phyloP scores from a whole-genome alignment of 306 rosid genomes.

The Boehmeria nivea region DNA sequence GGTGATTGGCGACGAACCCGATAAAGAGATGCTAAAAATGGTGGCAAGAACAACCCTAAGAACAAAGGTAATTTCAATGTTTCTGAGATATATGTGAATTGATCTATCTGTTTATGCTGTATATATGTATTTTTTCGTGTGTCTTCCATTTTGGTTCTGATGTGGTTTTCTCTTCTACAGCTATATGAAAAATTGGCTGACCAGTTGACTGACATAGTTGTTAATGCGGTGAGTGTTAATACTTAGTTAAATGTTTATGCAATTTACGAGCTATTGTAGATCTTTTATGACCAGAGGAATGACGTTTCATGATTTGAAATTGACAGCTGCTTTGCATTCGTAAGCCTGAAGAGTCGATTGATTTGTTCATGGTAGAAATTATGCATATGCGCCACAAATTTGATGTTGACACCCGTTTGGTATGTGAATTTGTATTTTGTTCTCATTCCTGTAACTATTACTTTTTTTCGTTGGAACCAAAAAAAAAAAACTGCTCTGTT shows the following conservation, averaged over 20 bases:
- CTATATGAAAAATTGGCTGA: conserved; percentile 86
- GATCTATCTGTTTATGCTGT: background rate
- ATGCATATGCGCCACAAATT: conserved; percentile 99
- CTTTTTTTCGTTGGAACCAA: background rate
- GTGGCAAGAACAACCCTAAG: conserved; percentile 89
- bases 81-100: background rate
- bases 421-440: conserved; percentile 29
- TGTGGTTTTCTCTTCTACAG: conserved; percentile 40
- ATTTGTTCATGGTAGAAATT: conserved; percentile 93
- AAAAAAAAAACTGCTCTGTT: background rate
- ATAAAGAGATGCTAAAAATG: conserved; percentile 83
- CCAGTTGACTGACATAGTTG: conserved; percentile 77
- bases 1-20: conserved; percentile 87
- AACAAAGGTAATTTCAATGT: conserved; percentile 57
- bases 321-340: conserved; percentile 76
- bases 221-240: conserved; percentile 64
- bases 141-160: conserved; percentile 1
- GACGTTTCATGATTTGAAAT: conserved; percentile 16
- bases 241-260: too few relatives aligned
- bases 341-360: conserved; percentile 82
- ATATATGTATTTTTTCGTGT: background rate
- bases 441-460: background rate
- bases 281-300: conserved; percentile 13
- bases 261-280: background rate
- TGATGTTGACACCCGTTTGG: conserved; percentile 92